Evolutionary conservation across 257 asterid species (phyloP).

Genomic region (Thymus quinquecostatus): DNA sequence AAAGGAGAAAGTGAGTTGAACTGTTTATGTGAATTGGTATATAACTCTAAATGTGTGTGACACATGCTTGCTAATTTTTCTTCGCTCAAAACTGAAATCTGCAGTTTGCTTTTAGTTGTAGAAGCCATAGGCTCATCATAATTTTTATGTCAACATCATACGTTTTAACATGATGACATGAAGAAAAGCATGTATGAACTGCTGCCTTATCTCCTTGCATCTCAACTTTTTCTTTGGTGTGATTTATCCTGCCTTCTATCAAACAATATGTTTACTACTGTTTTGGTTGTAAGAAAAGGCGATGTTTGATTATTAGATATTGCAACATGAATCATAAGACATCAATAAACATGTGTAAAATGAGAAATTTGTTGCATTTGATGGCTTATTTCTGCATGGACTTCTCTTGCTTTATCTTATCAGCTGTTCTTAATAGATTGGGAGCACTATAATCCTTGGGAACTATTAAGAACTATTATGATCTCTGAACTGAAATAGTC

Average conservation of each 20-base stretch:
- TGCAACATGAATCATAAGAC: not conserved
- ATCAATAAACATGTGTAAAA: not conserved
- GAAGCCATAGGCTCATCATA: not conserved
- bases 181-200: not conserved
- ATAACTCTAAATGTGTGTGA: not conserved
- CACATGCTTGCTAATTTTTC: constrained; percentile 2
- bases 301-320: not conserved
- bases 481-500: constrained; percentile 1
- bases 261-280: not conserved
- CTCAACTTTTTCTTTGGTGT: not conserved
- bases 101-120: not conserved
- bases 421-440: not conserved
- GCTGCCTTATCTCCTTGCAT: not conserved
- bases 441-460: not conserved
- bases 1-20: constrained; percentile 4
- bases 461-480: not conserved
- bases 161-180: not conserved
- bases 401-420: no score
- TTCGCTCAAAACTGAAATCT: not conserved
- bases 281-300: not conserved
- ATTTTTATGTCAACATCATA: not conserved
- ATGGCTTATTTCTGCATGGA: not conserved
- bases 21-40: not conserved
- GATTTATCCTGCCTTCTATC: not conserved
- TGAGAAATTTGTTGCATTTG: not conserved